Conservation (phyloP, 805 yeast genomes). For the Starmerella bacillaris region DNA sequence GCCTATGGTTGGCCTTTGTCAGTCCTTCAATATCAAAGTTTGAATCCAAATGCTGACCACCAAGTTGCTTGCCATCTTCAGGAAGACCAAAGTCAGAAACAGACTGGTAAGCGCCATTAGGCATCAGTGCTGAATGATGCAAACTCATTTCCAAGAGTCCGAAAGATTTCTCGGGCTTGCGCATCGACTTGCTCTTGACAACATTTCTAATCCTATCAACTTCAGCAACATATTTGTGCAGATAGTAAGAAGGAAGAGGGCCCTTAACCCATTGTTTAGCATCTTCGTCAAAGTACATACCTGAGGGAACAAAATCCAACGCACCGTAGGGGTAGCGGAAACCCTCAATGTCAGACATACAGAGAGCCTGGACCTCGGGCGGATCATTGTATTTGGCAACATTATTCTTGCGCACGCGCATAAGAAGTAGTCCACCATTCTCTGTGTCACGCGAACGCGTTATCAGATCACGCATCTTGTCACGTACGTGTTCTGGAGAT, state of each 20-base stretch:
- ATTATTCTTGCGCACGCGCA: constrained; percentile 7
- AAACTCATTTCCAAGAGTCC: too few species aligned
- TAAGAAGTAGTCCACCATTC: constrained; percentile 8
- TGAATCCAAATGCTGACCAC: too few species aligned
- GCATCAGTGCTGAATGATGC: too few species aligned
- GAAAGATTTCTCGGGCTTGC: constrained; percentile 7
- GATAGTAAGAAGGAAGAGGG: constrained; percentile 7
- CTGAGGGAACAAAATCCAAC: constrained; percentile 8
- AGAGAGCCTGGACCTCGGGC: constrained; percentile 6
- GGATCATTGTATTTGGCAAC: constrained; percentile 6
- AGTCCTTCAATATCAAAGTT: too few species aligned
- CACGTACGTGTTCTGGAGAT: constrained; percentile 14
- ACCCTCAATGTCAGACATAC: constrained; percentile 9
- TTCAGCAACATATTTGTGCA: constrained; percentile 10
- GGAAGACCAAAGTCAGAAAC: too few species aligned
- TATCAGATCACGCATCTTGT: constrained; percentile 13
- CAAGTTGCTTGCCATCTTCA: too few species aligned
- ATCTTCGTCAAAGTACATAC: constrained; percentile 14
- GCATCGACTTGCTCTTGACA: constrained; percentile 7
- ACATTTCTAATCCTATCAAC: constrained; percentile 8
- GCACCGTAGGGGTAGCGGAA: constrained; percentile 12
- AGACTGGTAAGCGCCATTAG: too few species aligned
- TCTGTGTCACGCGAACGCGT: constrained; percentile 7
- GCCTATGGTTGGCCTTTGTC: too few species aligned
- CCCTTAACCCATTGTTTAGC: constrained; percentile 12